Base-by-base conservation (phyloP, 352 stramenopile genomes). In the Globisporangium solare region DNA sequence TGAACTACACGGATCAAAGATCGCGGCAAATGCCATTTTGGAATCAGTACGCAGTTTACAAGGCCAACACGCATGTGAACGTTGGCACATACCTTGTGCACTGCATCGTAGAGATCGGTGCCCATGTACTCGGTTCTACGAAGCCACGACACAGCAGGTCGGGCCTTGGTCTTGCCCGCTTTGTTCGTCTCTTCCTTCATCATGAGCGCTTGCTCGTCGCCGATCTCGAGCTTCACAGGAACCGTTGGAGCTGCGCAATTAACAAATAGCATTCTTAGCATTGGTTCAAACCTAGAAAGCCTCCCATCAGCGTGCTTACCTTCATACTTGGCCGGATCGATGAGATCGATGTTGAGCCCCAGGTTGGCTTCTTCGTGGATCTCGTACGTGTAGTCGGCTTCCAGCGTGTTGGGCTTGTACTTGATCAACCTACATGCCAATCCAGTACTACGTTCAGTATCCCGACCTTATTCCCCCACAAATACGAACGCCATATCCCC, bases 341-440 rank as follows among this genome's bases (percentile, higher is more conserved):
- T 94, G 51, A 94, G 78, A 50, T 94, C 84, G 41, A 94, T 90
- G 17, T 67, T 73, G 47, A 94, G 61, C 14, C 84, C 84, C 3
- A 94, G 61, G 54, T 91, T 92, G 17, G 76, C 60, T 52, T 94
- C 84, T 59, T 91, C 81, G 63, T 92, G 83, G 47, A 94, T 83
- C 67, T 91, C 80, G 65, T 89, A 92, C 51, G 76, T 83, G 67
- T 92, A 94, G 70, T 94, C 84, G 69, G 86, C 76, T 58, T 94
- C 84, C 37, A 94, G 62, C 20, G 79, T 71, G 55, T 92, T 92
- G 27, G 84, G 84, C 56, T 91, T 94, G 77, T 92, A 94, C 74
- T 94, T 94, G 67, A 92, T 83, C 17, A 89, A 66, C 54, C 80
- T 90, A 37, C 31, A 15, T 39, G n/a, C 15, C 21, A 58, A 27